phyloP scores from a whole-genome alignment of 2,329 filamentous ascomycete genomes.

The Cephalotrichum gorgonifer region DNA sequence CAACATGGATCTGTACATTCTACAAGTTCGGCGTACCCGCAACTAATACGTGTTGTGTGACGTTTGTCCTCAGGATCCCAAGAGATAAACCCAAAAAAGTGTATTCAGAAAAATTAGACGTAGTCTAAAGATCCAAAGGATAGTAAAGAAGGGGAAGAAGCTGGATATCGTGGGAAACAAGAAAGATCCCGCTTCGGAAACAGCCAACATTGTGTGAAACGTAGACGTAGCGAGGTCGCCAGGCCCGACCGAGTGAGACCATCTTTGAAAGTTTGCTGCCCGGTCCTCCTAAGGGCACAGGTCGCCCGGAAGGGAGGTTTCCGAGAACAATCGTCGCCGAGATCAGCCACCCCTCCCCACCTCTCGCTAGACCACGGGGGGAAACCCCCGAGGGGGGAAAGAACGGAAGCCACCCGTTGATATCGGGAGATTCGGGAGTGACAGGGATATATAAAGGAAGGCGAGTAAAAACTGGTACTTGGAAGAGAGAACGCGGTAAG shows the following conservation, averaged over 20 bases:
- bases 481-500: constrained; percentile 7
- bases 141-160: background rate
- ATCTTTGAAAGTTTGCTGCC: too few species aligned
- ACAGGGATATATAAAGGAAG: background rate
- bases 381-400: background rate
- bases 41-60: background rate
- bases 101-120: background rate
- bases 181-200: background rate
- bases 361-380: too few species aligned
- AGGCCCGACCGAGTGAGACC: too few species aligned
- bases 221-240: too few species aligned
- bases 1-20: too few species aligned
- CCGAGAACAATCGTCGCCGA: too few species aligned
- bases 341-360: too few species aligned
- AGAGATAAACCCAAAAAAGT: background rate
- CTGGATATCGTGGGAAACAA: background rate
- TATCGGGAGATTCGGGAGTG: background rate
- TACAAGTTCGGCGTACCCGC: too few species aligned
- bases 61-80: background rate
- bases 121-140: background rate
- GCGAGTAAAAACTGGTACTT: constrained; percentile 1
- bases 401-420: background rate
- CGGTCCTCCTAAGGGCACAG: background rate
- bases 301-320: background rate
- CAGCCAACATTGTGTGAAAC: too few species aligned